phyloP scores from a whole-genome alignment of 306 rosid species.

The Castanea sativa region DNA sequence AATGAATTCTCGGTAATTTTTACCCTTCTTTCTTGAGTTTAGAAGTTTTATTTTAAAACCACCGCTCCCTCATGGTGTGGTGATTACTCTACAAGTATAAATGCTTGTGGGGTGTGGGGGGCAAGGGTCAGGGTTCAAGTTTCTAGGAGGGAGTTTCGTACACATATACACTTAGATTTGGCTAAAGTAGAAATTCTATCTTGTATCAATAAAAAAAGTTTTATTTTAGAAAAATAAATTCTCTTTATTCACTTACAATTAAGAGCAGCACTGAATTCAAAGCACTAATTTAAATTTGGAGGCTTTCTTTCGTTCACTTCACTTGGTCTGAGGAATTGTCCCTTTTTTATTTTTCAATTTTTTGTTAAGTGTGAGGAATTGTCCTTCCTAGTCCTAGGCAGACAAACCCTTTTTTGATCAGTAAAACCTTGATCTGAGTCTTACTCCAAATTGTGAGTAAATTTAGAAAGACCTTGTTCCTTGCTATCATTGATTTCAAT shows the following conservation, averaged over 20 bases:
- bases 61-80: too few species aligned
- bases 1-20: slow-evolving; percentile 89
- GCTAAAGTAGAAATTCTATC: too few species aligned
- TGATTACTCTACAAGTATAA: too few species aligned
- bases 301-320: neutral
- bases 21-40: slow-evolving; percentile 10
- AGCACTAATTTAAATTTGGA: neutral
- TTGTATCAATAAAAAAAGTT: neutral
- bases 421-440: neutral
- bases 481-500: neutral
- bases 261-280: neutral
- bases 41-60: neutral
- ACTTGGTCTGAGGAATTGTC: neutral
- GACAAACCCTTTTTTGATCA: neutral
- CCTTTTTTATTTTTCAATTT: too few species aligned
- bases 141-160: too few species aligned
- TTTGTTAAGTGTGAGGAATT: neutral
- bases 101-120: too few species aligned
- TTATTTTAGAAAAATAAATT: neutral
- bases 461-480: neutral
- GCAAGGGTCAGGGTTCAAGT: too few species aligned
- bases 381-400: neutral
- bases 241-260: neutral
- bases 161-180: too few species aligned
- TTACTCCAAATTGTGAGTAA: neutral